Base-by-base conservation (phyloP, 2,329 filamentous ascomycete genomes). In the Trichoderma gracile region DNA sequence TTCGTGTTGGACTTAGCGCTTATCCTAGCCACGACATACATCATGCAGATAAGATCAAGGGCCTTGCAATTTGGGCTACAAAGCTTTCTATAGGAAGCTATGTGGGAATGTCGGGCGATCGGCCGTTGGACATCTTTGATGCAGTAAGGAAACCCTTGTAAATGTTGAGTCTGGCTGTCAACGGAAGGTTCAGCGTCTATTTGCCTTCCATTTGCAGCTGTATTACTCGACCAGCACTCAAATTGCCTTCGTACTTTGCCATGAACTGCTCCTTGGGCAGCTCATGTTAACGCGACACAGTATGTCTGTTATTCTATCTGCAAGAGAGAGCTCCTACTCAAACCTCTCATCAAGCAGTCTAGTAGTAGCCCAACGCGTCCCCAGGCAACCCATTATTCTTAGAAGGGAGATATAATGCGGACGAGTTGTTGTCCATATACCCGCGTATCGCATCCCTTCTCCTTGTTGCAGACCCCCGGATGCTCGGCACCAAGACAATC, bases 11-110 rank as follows among this genome's bases (percentile, higher is more conserved):
- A 55, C n/a, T 33, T 55, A 55, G 53, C 53, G 53, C 53, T 55
- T 55, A 55, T 55, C 15, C 21, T 3, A n/a, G 27, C 19, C 15
- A 27, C 9, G 53, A 38, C 33, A 19, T 27, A 19, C 9, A 42
- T 23, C 5, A 55, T 55, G 53, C 33, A 55, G n/a, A 33, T 55
- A 55, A 55, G 53, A 55, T 43, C 23, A 27, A 55, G n/a, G 19
- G 43, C n/a, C 23, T 43, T 38, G 33, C 3, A 38, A 38, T 27
- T 21, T 14, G 30, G 42, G 25, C 23, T 5, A 21, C 23, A 55
- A n/a, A 19, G n/a, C 33, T 25, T 21, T 14, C 25, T 43, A 43
- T 19, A 43, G 33, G 42, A 27, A 21, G 21, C 9, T 9, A 0
- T 3, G 19, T 14, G 19, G 19, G 17, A 43, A n/a, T 27, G 19